Evolutionary conservation across 441 rosid species (phyloP), one percentile per base, ranked within the genome.

Genomic region (Manihot esculenta): DNA sequence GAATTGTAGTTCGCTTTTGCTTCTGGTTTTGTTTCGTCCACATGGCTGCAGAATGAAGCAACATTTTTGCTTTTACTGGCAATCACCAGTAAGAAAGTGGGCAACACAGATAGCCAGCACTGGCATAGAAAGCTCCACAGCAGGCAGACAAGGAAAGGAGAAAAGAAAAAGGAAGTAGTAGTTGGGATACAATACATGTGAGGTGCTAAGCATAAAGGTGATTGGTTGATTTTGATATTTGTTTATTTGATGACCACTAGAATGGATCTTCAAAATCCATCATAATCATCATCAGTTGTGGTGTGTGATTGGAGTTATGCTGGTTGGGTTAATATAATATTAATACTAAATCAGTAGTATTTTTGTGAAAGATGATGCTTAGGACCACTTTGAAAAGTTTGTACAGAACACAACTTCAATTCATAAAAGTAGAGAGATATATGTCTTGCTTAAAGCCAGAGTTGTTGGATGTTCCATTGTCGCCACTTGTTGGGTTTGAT

Each of bases 171-270:
- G 35, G n/a, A n/a, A n/a, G n/a, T 55, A 35, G 68, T 74, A 13
- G 77, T 70, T 72, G 84, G 77, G n/a, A n/a, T n/a, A n/a, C n/a
- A 41, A 26, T 64, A 77, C 71, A 61, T 49, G 76, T 75, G 74
- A 72, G 68, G 66, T 55, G 64, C 72, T 30, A 50, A 41, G 26
- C 30, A 65, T 50, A 64, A 62, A 54, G 72, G 71, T 74, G 72
- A 65, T 69, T 75, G 71, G 80, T 62, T 79, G 80, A 66, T 53
- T 79, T 60, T 56, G 61, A 21, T 64, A 62, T 64, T 72, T 79
- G 50, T 74, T 77, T 62, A 48, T 64, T 30, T 65, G 51, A 41
- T 27, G 70, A 41, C 73, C 71, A 72, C 64, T 30, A 61, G 56
- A 74, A 61, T n/a, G n/a, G n/a, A n/a, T 73, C 64, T 72, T 68